Evolutionary conservation across 139 green algal genomes (phyloP), one percentile per base, ranked within the genome.

Genomic region (Gonium pectorale): DNA sequence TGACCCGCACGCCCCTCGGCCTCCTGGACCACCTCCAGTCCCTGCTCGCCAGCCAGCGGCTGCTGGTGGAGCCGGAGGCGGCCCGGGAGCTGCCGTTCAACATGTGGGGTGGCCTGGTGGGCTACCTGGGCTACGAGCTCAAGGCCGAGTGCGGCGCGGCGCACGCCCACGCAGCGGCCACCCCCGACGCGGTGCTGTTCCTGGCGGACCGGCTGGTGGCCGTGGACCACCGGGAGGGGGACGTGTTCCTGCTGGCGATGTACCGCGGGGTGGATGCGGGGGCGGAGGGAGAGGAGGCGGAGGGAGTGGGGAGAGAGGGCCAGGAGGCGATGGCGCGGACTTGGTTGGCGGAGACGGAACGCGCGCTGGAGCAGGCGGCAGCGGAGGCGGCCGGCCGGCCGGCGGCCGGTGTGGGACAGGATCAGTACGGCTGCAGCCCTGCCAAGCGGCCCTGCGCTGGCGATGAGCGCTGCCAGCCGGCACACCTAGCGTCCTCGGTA

Each of bases 111-210:
- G 97, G 97, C 1, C 94, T 95, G 37, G 95, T 99, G 17, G 97
- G 97, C 24, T 99, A 98, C 89, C 82, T 99, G n/a, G 97, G 96
- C 9, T 99, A 99, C 87, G 97, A 99, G 89, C 92, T 99, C 13
- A 98, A 97, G 86, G 92, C 90, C 0, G 92, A 98, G 92, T 96
- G 93, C 81, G 93, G 93, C 0, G 92, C 87, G 0, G 26, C 19
- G 24, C 69, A 78, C n/a, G 89, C 85, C 33, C 90, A 92, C 66
- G 63, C 73, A 59, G 52, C 92, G 19, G n/a, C 83, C 9, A 89
- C 81, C 15, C 96, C 97, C 1, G 97, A 99, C 68, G 96, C 97
- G 22, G 89, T 92, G 2, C 89, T 99, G 67, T 94, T 97, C 51
- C 89, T 99, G 44, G 95, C 92, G 2, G 97, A 99, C 89, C 93